Base-by-base conservation (phyloP, 352 stramenopile species). In the Blastocystis sp. region DNA sequence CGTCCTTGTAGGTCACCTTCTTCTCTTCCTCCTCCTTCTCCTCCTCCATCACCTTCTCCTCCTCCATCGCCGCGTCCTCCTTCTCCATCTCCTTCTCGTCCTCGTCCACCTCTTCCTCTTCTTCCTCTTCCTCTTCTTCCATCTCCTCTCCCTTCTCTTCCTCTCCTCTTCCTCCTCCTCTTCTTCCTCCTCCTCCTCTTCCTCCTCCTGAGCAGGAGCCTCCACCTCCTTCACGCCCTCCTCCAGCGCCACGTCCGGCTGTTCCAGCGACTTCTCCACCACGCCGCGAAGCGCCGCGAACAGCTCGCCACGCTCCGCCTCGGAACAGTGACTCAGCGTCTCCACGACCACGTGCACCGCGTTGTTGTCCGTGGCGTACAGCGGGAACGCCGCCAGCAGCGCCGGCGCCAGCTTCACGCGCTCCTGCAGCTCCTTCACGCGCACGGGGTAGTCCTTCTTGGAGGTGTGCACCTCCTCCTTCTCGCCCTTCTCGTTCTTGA, bases 401-500 rank as follows among this genome's bases (percentile, higher is more conserved):
- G 34, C 60, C 23, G 45, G 38, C 7, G 21, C 48, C 28, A 84
- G 38, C 10, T 69, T 2, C 23, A 84, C 28, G 2, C 66, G 38
- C 11, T 61, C 23, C 53, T 84, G 74, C 23, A 84, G 48, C 28
- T 84, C 74, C 34, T 84, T 64, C 52, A 84, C 74, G 45, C 74
- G 74, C 52, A 67, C 41, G 0, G 56, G 28, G 48, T 67, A 84
- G 60, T 84, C 74, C 56, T 64, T 62, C 74, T 84, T 84, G 3
- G 34, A 53, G 5, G 74, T 84, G 10, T 59, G 38, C 5, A 84
- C 21, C 34, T 70, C 74, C 48, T 84, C 74, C 59, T 84, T 84
- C 60, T 84, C 74, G n/a, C 74, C 74, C 60, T 84, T 84, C n/a
- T 84, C 74, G 60, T 84, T 84, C 11, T 23, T 84, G 74, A 84